phyloP scores from a whole-genome alignment of 345 rosid species.

The Limnanthes douglasii region DNA sequence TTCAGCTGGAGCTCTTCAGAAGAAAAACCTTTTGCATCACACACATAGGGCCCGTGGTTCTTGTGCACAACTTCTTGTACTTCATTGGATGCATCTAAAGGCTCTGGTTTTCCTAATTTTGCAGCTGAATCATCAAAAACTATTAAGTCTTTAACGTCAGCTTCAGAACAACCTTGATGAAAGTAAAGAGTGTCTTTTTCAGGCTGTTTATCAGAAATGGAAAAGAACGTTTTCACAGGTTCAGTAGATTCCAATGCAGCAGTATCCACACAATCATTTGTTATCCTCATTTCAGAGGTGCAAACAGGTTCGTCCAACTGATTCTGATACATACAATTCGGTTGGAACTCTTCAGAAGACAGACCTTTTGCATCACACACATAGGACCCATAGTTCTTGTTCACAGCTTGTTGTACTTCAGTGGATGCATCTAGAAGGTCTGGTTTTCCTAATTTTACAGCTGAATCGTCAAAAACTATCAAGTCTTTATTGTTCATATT shows the following conservation, averaged over 20 bases:
- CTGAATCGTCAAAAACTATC: slow-evolving; percentile 12
- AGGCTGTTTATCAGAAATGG: slow-evolving; percentile 8
- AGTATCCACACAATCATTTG: not conserved
- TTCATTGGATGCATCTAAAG: slow-evolving; percentile 1
- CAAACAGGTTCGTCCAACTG: no score
- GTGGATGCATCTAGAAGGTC: slow-evolving; percentile 10
- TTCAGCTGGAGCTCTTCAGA: slow-evolving; percentile 7
- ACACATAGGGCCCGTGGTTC: slow-evolving; percentile 3
- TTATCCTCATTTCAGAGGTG: no score
- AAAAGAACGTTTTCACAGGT: not conserved
- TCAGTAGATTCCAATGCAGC: not conserved
- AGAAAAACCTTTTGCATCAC: slow-evolving; percentile 7
- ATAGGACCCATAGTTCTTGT: slow-evolving; percentile 8
- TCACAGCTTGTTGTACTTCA: slow-evolving; percentile 8
- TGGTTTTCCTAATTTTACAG: slow-evolving; percentile 10
- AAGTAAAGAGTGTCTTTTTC: slow-evolving; percentile 8
- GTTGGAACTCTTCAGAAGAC: slow-evolving; percentile 10
- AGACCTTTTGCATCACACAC: slow-evolving; percentile 10
- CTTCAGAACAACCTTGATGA: no score
- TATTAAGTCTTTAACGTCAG: slow-evolving; percentile 4
- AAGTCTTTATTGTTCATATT: slow-evolving; percentile 1
- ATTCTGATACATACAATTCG: slow-evolving; percentile 5
- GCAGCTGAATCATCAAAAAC: slow-evolving; percentile 6
- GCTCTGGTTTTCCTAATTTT: slow-evolving; percentile 4
- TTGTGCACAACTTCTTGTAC: slow-evolving; percentile 5